Conservation (phyloP, 163 green algal species). For the Coccomyxa subellipsoidea region DNA sequence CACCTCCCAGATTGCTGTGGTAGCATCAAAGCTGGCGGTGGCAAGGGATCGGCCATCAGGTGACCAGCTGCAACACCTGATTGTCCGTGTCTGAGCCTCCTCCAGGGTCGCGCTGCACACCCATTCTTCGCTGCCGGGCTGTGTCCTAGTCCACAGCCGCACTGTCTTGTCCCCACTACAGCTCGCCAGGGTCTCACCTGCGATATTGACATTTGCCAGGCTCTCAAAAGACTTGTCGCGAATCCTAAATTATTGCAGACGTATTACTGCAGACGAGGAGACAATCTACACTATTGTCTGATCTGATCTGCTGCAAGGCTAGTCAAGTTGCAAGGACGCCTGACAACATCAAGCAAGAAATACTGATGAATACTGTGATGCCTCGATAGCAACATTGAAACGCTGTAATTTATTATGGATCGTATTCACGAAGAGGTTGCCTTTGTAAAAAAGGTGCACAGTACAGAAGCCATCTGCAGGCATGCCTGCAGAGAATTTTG, state of each 20-base stretch:
- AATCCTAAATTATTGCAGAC: neutral
- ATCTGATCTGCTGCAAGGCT: too few species aligned
- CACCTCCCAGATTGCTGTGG: slow-evolving; percentile 80
- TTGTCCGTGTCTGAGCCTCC: slow-evolving; percentile 73
- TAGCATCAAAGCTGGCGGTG: slow-evolving; percentile 90
- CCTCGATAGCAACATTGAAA: too few species aligned
- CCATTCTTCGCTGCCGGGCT: slow-evolving; percentile 40
- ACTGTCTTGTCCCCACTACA: slow-evolving; percentile 91
- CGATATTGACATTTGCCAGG: slow-evolving; percentile 60
- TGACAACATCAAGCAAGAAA: too few species aligned
- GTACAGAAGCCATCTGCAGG: too few species aligned
- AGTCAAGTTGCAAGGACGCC: too few species aligned
- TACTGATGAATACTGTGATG: too few species aligned
- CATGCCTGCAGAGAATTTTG: too few species aligned
- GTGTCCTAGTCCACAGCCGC: slow-evolving; percentile 68
- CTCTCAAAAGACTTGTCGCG: slow-evolving; percentile 46
- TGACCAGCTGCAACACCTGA: slow-evolving; percentile 82
- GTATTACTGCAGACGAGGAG: too few species aligned
- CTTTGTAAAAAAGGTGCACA: too few species aligned
- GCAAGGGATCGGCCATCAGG: slow-evolving; percentile 73
- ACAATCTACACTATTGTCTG: too few species aligned
- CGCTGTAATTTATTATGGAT: too few species aligned
- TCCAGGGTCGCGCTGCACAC: slow-evolving; percentile 76
- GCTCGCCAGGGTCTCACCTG: slow-evolving; percentile 78
- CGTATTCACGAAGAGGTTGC: too few species aligned